Conservation (phyloP, 148 eudicot species). For the Nepenthes mirabilis region DNA sequence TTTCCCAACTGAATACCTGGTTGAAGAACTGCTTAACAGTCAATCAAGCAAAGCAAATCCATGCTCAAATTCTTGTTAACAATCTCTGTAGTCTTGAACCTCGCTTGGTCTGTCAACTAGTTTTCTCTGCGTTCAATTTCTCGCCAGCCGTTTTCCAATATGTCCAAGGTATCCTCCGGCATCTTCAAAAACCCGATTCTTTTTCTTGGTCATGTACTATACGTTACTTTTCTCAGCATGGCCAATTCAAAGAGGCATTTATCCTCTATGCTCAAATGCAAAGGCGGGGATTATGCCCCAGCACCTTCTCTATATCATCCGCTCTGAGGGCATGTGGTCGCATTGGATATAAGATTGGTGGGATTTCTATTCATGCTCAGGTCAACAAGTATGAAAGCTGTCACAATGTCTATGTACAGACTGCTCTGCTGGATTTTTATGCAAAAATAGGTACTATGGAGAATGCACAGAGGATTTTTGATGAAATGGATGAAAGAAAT, state of each 20-base stretch:
- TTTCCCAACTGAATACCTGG: slow-evolving; percentile 23
- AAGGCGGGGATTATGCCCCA: slow-evolving; percentile 26
- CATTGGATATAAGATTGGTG: slow-evolving; percentile 24
- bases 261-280: slow-evolving; percentile 41
- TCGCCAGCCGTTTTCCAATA: slow-evolving; percentile 18
- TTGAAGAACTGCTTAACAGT: slow-evolving; percentile 28
- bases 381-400: slow-evolving; percentile 40
- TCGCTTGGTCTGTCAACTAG: slow-evolving; percentile 22
- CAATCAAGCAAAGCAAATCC: slow-evolving; percentile 59
- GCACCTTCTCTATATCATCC: slow-evolving; percentile 42
- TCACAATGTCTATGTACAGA: slow-evolving; percentile 51
- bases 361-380: slow-evolving; percentile 61
- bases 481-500: slow-evolving; percentile 46
- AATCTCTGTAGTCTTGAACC: slow-evolving; percentile 26
- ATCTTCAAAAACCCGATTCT: slow-evolving; percentile 27
- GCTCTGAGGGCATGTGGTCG: slow-evolving; percentile 66
- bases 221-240: slow-evolving; percentile 34
- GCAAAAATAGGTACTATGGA: slow-evolving; percentile 49
- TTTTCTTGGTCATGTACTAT: slow-evolving; percentile 35
- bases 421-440: slow-evolving; percentile 65
- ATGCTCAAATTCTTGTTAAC: slow-evolving; percentile 38
- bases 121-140: slow-evolving; percentile 11
- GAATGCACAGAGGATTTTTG: slow-evolving; percentile 47
- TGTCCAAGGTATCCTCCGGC: slow-evolving; percentile 25
- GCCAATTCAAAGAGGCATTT: slow-evolving; percentile 48